phyloP scores from a whole-genome alignment of 108 stramenopile species.

The Hondaea fermentalgiana region DNA sequence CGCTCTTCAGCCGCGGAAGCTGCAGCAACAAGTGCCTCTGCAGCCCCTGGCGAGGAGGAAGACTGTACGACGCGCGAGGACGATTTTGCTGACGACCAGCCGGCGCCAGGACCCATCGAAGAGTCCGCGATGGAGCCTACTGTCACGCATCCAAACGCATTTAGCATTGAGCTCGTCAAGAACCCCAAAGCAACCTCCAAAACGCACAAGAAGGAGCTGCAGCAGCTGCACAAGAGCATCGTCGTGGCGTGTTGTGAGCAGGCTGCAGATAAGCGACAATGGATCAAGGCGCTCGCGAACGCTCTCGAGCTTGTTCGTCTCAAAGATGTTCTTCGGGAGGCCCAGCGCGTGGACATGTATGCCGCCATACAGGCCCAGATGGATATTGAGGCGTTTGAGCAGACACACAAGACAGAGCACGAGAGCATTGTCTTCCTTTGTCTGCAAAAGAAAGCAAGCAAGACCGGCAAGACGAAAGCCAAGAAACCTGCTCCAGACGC shows the following conservation, averaged over 20 bases:
- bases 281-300: background rate
- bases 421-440: background rate
- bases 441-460: background rate
- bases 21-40: background rate
- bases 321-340: background rate
- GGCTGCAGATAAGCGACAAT: background rate
- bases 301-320: background rate
- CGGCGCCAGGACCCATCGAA: background rate
- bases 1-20: background rate
- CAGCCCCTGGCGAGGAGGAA: background rate
- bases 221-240: too few relatives aligned
- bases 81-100: background rate
- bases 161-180: background rate
- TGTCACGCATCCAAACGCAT: background rate
- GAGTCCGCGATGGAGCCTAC: background rate
- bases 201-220: background rate
- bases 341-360: slow-evolving; percentile 10
- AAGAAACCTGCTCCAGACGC: background rate
- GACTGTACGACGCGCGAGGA: background rate
- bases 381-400: background rate
- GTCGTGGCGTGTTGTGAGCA: background rate
- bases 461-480: background rate
- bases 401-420: background rate
- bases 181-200: background rate
- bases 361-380: slow-evolving; percentile 1